These are phyloP conservation scores for Suhomyces ambrosiae DNA, from an alignment of 1,139 yeast genomes.

Conservation along the genomic window DNA sequence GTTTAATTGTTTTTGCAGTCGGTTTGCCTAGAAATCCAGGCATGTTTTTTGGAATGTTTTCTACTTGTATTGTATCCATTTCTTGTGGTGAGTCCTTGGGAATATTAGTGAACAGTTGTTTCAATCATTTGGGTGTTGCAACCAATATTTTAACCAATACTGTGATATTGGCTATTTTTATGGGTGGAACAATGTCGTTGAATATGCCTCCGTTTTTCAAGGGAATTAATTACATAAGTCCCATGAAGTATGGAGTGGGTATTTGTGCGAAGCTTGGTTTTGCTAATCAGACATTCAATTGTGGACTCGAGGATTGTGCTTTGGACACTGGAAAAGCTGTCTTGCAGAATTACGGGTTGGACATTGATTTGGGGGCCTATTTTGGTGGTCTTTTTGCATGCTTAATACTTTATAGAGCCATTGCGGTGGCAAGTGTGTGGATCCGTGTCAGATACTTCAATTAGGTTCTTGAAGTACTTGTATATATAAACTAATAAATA, in stretches of 20 bases:
- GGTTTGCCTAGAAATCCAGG: conserved; percentile 26
- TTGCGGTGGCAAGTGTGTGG: conserved; percentile 21
- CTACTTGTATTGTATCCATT: conserved; percentile 20
- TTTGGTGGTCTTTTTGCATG: conserved; percentile 26
- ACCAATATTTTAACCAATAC: conserved; percentile 25
- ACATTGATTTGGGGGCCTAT: conserved; percentile 29
- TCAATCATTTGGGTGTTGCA: conserved; percentile 28
- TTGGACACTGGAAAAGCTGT: conserved; percentile 40
- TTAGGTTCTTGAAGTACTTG: too few relatives aligned
- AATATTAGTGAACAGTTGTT: conserved; percentile 23
- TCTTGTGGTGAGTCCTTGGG: conserved; percentile 30
- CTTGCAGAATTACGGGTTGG: conserved; percentile 35
- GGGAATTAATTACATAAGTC: conserved; percentile 28
- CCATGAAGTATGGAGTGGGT: conserved; percentile 28
- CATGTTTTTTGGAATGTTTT: conserved; percentile 26
- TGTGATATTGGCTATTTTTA: conserved; percentile 26
- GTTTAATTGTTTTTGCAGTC: conserved; percentile 24
- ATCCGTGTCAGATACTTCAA: conserved; percentile 21
- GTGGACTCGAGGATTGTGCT: conserved; percentile 31
- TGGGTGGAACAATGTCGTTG: conserved; percentile 34
- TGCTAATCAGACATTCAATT: conserved; percentile 33
- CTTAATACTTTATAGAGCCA: conserved; percentile 21
- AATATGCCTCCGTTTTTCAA: conserved; percentile 28
- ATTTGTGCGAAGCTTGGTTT: conserved; percentile 42
- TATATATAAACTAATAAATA: too few relatives aligned